Evolutionary conservation across 2,329 filamentous ascomycete genomes (phyloP).

Genomic region (Alternaria ventricosa): DNA sequence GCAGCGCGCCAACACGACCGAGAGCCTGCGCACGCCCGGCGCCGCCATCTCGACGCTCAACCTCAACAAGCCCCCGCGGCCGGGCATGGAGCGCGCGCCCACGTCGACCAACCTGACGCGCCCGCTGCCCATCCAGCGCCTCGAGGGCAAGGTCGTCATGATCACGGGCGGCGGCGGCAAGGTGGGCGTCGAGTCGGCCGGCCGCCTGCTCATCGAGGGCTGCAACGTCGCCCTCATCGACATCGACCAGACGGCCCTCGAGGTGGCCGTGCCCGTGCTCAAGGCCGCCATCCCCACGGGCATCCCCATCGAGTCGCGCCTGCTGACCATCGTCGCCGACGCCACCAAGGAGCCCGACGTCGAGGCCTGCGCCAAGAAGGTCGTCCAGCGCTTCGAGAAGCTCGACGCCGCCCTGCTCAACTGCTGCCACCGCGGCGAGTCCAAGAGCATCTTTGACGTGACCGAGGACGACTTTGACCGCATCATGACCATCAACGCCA

Average conservation of each 20-base stretch:
- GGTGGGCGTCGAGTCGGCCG: conserved; percentile 45
- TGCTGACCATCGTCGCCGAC: conserved; percentile 44
- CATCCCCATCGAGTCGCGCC: conserved; percentile 29
- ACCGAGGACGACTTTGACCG: conserved; percentile 45
- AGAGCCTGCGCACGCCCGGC: conserved; percentile 17
- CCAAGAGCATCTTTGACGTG: conserved; percentile 46
- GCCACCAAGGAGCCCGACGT: conserved; percentile 44
- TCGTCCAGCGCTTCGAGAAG: conserved; percentile 33
- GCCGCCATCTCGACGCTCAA: conserved; percentile 33
- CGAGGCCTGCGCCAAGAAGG: conserved; percentile 29
- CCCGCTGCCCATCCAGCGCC: conserved; percentile 39
- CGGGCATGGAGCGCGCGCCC: conserved; percentile 34
- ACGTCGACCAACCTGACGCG: conserved; percentile 34
- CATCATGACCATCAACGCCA: conserved; percentile 48
- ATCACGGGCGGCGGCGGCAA: conserved; percentile 45
- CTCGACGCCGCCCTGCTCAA: conserved; percentile 40
- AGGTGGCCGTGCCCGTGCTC: conserved; percentile 32
- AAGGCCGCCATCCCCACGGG: conserved; percentile 35
- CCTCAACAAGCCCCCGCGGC: conserved; percentile 29
- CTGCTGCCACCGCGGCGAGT: conserved; percentile 32
- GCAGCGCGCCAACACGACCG: conserved; percentile 8
- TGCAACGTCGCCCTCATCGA: conserved; percentile 49
- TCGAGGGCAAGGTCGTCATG: conserved; percentile 40
- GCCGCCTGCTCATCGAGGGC: conserved; percentile 45
- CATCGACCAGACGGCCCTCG: conserved; percentile 36